Conservation (phyloP, 495 filamentous ascomycete species). For the Terfezia boudieri region DNA sequence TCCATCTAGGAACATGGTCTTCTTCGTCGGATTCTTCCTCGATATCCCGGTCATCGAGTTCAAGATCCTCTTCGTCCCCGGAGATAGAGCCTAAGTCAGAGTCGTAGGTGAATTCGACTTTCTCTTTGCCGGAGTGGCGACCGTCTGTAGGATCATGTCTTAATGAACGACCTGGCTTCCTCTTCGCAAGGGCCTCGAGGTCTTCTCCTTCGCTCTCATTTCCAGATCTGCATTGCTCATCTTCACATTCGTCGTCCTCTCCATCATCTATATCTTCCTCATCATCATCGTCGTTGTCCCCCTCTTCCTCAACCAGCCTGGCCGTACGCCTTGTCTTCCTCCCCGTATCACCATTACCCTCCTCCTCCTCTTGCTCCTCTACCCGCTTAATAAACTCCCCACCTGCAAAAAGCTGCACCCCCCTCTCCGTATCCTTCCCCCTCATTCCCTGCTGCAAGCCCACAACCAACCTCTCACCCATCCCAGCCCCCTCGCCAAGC, state of each 20-base stretch:
- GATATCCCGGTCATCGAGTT: constrained; percentile 36
- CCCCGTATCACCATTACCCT: constrained; percentile 24
- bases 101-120: constrained; percentile 80
- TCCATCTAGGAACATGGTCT: constrained; percentile 62
- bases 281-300: constrained; percentile 32
- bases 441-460: constrained; percentile 65
- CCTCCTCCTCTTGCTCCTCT: constrained; percentile 29
- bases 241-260: constrained; percentile 35
- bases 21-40: constrained; percentile 28
- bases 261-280: constrained; percentile 29
- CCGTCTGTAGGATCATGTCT: constrained; percentile 19
- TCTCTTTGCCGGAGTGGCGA: constrained; percentile 27
- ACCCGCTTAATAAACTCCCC: constrained; percentile 44
- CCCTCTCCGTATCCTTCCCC: constrained; percentile 59
- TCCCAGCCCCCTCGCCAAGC: constrained; percentile 41
- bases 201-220: background rate
- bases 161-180: constrained; percentile 35
- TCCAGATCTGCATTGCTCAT: constrained; percentile 23
- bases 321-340: constrained; percentile 47
- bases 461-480: constrained; percentile 84
- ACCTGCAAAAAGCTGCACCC: constrained; percentile 60
- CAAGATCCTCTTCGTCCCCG: constrained; percentile 34
- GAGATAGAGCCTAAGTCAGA: constrained; percentile 85
- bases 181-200: constrained; percentile 26
- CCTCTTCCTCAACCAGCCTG: constrained; percentile 35